Base-by-base conservation (phyloP, 2,329 filamentous ascomycete genomes). In the Aspergillus fijiensis region DNA sequence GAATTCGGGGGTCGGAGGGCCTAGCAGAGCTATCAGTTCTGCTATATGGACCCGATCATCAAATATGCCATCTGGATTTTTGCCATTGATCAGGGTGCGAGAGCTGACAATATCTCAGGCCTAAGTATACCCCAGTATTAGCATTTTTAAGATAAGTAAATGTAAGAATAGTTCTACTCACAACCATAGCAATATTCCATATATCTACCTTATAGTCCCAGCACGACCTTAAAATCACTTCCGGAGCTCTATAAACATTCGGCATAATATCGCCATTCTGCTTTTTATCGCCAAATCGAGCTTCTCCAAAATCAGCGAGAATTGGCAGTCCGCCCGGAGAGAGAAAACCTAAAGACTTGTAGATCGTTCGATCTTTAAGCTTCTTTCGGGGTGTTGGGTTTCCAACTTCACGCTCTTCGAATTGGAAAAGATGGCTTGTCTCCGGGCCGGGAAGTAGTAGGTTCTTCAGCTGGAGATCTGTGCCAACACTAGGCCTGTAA, bases 231-330 rank as follows among this genome's bases (percentile, higher is more conserved):
- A 82, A 62, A 4, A 81, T 78, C 11, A 81, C 76, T 63, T 83
- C 64, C 23, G 63, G 63, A 16, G 59, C 63, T 33, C 63, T 57
- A 48, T 65, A 66, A 27, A 62, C 31, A 53, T 65, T 61, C 16
- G 63, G 63, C 59, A 60, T 60, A 31, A 64, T 64, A 59, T 60
- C 60, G 3, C 58, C 61, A 50, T 39, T 31, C 51, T 77, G 74
- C 56, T 74, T 67, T 29, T 58, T 49, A 12, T 75, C 72, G 3
- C 76, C 77, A 1, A 35, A 1, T 16, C 78, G 71, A 39, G 77
- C 79, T 0, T 77, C 75, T 27, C 80, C 79, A 49, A 83, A 79
- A 64, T 83, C 81, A 63, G 78, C 77, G 1, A 81, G 69, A 2
- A 80, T 67, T 0, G 74, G 72, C 0, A 60, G 64, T 1, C 75